A percentile compares a stretch with the other conserved stretches of the same genome.
These are phyloP conservation scores for Corylus avellana DNA, from an alignment of 306 rosid species.

Conservation along the genomic window DNA sequence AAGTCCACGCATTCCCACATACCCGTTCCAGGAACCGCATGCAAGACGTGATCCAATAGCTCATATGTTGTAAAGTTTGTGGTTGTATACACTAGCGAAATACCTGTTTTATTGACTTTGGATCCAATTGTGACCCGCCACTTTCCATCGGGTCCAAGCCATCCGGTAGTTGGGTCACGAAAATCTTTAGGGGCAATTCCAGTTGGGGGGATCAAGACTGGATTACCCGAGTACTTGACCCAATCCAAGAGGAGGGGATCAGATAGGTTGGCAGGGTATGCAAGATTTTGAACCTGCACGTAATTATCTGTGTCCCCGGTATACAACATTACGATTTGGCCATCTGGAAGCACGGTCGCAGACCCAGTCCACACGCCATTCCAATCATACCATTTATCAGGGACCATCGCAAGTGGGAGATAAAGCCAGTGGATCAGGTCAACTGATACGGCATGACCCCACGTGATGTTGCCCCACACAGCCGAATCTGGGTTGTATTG, in stretches of 20 bases:
- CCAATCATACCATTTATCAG: slow-evolving; percentile 54
- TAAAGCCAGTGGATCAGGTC: slow-evolving; percentile 86
- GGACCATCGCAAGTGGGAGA: slow-evolving; percentile 68
- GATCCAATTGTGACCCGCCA: slow-evolving; percentile 75
- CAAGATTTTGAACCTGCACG: slow-evolving; percentile 78
- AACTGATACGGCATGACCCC: slow-evolving; percentile 83
- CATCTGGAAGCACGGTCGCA: slow-evolving; percentile 66
- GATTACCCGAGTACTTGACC: slow-evolving; percentile 68
- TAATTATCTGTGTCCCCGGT: slow-evolving; percentile 50
- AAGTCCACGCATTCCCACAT: slow-evolving; percentile 97
- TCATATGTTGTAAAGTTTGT: slow-evolving; percentile 48
- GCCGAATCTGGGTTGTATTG: slow-evolving; percentile 88
- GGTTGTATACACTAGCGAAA: slow-evolving; percentile 57
- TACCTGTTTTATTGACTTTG: slow-evolving; percentile 44
- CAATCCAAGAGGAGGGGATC: slow-evolving; percentile 82
- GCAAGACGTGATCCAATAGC: slow-evolving; percentile 37
- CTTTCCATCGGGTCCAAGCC: slow-evolving; percentile 60
- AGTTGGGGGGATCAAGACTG: slow-evolving; percentile 60
- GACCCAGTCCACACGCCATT: slow-evolving; percentile 92
- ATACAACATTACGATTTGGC: slow-evolving; percentile 68
- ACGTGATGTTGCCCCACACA: slow-evolving; percentile 80
- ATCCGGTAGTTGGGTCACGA: slow-evolving; percentile 75
- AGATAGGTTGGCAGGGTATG: slow-evolving; percentile 65
- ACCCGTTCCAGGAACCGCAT: slow-evolving; percentile 76
- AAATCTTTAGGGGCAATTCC: slow-evolving; percentile 49